A percentile compares a stretch with the other conserved stretches of the same genome.
Conservation (phyloP, 306 rosid genomes). For the Elaeagnus macrophylla region DNA sequence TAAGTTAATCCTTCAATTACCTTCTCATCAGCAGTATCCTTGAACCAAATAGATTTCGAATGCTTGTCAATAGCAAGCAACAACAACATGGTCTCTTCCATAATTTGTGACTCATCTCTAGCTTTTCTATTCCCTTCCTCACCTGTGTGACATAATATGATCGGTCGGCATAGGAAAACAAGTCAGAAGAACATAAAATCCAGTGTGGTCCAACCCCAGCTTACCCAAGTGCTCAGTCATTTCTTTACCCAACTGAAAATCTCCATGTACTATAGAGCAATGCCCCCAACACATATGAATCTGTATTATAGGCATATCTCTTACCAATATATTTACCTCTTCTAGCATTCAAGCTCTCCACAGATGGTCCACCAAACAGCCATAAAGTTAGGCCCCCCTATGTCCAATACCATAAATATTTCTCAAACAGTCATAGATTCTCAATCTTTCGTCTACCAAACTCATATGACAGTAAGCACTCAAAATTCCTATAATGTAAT, state of each 20-base stretch:
- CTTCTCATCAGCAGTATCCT: conserved; percentile 5
- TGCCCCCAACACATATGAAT: conserved; percentile 36
- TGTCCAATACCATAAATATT: conserved; percentile 22
- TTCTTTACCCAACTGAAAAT: conserved; percentile 30
- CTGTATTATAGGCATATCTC: conserved; percentile 37
- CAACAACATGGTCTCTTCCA: conserved; percentile 16
- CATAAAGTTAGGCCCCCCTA: conserved; percentile 29
- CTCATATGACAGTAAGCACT: conserved; percentile 40
- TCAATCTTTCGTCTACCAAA: conserved; percentile 31
- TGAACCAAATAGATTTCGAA: conserved; percentile 18
- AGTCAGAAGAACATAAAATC: conserved; percentile 35
- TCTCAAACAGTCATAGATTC: conserved; percentile 27
- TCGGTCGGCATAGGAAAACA: conserved; percentile 31
- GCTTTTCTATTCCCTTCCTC: conserved; percentile 33
- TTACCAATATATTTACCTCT: conserved; percentile 30
- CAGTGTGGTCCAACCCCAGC: conserved; percentile 32
- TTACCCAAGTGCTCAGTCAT: conserved; percentile 22
- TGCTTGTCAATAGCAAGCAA: conserved; percentile 27
- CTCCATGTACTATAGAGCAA: conserved; percentile 37
- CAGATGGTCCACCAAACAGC: conserved; percentile 43
- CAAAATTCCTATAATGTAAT: conserved; percentile 34
- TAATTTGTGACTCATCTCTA: conserved; percentile 20
- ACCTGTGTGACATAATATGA: conserved; percentile 29
- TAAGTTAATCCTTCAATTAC: background rate
- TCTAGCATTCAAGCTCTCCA: conserved; percentile 41